Conservation (phyloP, 345 rosid species). For the Citrus cavaleriei region DNA sequence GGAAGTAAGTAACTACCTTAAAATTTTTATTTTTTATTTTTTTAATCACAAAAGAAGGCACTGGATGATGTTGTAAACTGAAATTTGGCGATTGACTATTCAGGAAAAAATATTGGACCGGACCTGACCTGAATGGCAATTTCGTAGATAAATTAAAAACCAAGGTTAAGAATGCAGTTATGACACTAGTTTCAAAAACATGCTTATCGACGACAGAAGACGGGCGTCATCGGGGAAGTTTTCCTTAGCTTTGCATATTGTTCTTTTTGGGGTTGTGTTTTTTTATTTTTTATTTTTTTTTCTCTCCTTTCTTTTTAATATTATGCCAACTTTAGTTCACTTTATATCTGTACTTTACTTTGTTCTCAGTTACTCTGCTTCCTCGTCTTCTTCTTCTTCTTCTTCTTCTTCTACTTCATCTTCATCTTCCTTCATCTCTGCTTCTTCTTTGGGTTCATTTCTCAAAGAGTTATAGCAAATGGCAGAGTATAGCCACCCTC, state of each 20-base stretch:
- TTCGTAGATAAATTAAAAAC: slow-evolving; percentile 5
- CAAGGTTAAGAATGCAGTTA: slow-evolving; percentile 12
- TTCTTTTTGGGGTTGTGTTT: slow-evolving; percentile 16
- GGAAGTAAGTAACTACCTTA: too few relatives aligned
- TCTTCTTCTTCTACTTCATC: not conserved
- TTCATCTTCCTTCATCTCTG: slow-evolving; percentile 4
- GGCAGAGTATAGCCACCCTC: slow-evolving; percentile 73
- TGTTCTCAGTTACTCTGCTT: slow-evolving; percentile 21
- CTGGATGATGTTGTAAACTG: not conserved
- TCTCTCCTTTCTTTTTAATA: not conserved
- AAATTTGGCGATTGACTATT: not conserved
- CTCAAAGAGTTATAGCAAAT: slow-evolving; percentile 23
- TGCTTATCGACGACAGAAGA: slow-evolving; percentile 13
- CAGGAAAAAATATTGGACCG: not conserved
- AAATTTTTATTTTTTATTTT: too few relatives aligned
- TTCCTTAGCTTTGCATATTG: slow-evolving; percentile 34
- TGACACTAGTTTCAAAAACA: not conserved
- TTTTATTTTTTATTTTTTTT: not conserved
- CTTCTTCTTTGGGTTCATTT: slow-evolving; percentile 1
- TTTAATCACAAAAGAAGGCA: too few relatives aligned
- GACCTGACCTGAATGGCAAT: slow-evolving; percentile 18
- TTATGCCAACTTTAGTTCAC: slow-evolving; percentile 28
- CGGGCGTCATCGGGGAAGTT: slow-evolving; percentile 7
- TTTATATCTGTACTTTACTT: slow-evolving; percentile 55
- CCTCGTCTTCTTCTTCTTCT: slow-evolving; percentile 11